A percentile compares a stretch with the other conserved stretches of the same genome.
Conservation (phyloP, 2,329 filamentous ascomycete species). For the Beauveria australis region DNA sequence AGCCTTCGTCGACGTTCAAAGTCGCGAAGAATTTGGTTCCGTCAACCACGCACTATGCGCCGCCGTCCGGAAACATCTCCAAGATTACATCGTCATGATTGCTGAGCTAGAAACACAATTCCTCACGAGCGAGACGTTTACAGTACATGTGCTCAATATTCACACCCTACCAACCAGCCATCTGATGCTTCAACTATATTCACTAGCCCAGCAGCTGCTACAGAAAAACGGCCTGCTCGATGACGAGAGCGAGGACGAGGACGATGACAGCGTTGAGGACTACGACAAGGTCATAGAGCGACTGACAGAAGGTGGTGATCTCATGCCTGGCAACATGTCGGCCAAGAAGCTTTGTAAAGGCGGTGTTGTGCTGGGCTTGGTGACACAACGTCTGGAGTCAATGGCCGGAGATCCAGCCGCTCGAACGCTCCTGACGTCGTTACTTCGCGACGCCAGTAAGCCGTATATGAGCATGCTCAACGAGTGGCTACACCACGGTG, state of each 20-base stretch:
- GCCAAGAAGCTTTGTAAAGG: slow-evolving; percentile 93
- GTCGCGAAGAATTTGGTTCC: slow-evolving; percentile 82
- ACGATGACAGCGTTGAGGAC: slow-evolving; percentile 69
- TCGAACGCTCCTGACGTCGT: slow-evolving; percentile 67
- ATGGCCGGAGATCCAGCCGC: slow-evolving; percentile 94
- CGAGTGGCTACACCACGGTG: slow-evolving; percentile 94
- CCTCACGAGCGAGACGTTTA: slow-evolving; percentile 80
- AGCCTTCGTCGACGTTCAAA: slow-evolving; percentile 89
- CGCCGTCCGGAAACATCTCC: slow-evolving; percentile 82
- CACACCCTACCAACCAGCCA: slow-evolving; percentile 86
- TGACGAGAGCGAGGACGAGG: slow-evolving; percentile 63
- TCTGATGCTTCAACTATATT: slow-evolving; percentile 85
- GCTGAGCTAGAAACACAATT: slow-evolving; percentile 92
- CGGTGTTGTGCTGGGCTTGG: slow-evolving; percentile 82
- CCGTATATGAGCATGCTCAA: slow-evolving; percentile 99
- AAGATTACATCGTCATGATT: slow-evolving; percentile 88
- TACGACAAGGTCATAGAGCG: slow-evolving; percentile 91
- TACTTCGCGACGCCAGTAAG: slow-evolving; percentile 79
- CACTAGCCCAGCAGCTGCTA: slow-evolving; percentile 76
- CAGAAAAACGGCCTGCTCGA: slow-evolving; percentile 83
- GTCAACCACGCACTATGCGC: slow-evolving; percentile 95
- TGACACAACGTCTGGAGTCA: slow-evolving; percentile 75
- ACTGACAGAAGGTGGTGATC: slow-evolving; percentile 75
- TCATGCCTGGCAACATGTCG: slow-evolving; percentile 68
- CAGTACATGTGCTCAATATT: slow-evolving; percentile 84